Conservation (phyloP, 2,329 filamentous ascomycete species). For the Lasiodiplodia sp. region DNA sequence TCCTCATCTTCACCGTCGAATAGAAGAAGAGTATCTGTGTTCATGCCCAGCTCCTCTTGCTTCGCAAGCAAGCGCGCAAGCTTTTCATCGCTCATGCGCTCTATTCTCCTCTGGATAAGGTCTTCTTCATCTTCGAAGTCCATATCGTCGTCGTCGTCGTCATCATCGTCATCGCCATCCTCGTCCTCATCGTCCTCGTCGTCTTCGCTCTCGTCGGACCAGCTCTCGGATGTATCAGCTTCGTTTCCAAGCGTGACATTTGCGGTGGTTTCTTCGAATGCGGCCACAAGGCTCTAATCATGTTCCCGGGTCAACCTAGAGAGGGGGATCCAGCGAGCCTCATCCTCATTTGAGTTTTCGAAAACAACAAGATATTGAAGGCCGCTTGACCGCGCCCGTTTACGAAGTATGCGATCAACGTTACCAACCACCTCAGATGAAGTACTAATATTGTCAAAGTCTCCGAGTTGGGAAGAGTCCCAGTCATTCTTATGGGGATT, state of each 20-base stretch:
- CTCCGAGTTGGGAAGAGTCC: conserved; percentile 54
- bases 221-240: conserved; percentile 33
- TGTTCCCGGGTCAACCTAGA: conserved; percentile 36
- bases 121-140: conserved; percentile 52
- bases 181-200: conserved; percentile 48
- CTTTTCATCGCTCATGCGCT: conserved; percentile 64
- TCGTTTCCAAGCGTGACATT: conserved; percentile 36
- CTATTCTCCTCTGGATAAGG: conserved; percentile 48
- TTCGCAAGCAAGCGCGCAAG: conserved; percentile 68
- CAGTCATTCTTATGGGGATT: conserved; percentile 44
- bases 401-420: conserved; percentile 54
- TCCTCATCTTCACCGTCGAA: conserved; percentile 58
- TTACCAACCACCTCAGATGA: conserved; percentile 55
- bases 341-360: conserved; percentile 51
- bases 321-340: conserved; percentile 58
- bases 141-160: conserved; percentile 48
- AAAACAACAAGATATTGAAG: conserved; percentile 62
- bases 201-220: conserved; percentile 36
- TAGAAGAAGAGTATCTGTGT: conserved; percentile 64
- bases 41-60: conserved; percentile 69
- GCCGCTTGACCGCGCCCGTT: conserved; percentile 53
- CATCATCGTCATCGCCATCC: conserved; percentile 48
- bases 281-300: conserved; percentile 40
- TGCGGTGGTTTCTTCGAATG: conserved; percentile 36
- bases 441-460: conserved; percentile 59